Percentiles rank a stretch among this genome's conserved stretches.
Conservation (phyloP, 1,284 basidiomycete species). For the Phylloporus sp. region DNA sequence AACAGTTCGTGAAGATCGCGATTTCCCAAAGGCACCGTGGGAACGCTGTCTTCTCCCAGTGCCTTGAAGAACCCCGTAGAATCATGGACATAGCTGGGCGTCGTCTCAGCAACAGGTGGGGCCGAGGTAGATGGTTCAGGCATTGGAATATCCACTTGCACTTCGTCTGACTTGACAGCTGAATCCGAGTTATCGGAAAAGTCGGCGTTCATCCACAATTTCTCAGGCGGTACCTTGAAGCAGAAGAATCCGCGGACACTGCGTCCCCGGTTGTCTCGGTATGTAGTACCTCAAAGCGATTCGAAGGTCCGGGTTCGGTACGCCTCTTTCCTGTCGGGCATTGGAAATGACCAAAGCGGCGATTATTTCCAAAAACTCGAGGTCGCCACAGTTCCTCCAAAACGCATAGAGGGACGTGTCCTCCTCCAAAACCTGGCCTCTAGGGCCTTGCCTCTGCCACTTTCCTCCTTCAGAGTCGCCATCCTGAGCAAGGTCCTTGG, state of each 20-base stretch:
- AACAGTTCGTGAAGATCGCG: constrained; percentile 49
- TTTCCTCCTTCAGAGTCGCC: constrained; percentile 21
- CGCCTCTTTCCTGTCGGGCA: neutral
- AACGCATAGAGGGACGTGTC: constrained; percentile 54
- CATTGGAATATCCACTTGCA: neutral
- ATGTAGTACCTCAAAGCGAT: constrained; percentile 25
- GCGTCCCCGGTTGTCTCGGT: constrained; percentile 14
- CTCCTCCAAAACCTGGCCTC: constrained; percentile 27
- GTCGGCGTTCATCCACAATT: constrained; percentile 38
- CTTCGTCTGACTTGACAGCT: constrained; percentile 12
- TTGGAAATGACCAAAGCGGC: neutral
- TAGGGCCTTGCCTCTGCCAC: constrained; percentile 31
- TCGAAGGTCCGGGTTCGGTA: constrained; percentile 17
- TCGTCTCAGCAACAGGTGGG: constrained; percentile 1
- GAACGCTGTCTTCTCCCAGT: constrained; percentile 42
- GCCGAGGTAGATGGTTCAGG: neutral
- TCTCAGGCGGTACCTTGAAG: constrained; percentile 32
- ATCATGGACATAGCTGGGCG: constrained; percentile 23
- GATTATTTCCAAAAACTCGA: constrained; percentile 47
- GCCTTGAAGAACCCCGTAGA: constrained; percentile 44
- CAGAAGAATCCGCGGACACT: constrained; percentile 15
- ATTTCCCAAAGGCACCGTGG: constrained; percentile 43
- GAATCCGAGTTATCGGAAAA: neutral
- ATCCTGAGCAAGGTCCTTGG: constrained; percentile 32
- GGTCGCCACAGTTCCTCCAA: constrained; percentile 53